Base-by-base conservation (phyloP, 169 alveolate genomes). In the Plasmodium sp. region DNA sequence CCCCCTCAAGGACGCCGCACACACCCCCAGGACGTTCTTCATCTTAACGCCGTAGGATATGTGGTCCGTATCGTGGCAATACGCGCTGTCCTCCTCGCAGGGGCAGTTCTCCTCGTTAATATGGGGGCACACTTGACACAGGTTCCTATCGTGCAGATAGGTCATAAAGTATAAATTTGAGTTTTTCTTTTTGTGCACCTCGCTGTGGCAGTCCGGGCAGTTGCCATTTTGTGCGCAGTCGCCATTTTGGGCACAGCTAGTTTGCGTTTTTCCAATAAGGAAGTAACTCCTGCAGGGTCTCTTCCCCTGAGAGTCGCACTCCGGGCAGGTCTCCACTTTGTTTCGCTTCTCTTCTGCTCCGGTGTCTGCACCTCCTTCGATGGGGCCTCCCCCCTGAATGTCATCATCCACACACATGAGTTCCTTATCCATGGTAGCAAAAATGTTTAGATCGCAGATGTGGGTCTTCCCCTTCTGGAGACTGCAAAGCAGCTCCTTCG, bases 51-150 rank as follows among this genome's bases (percentile, higher is more conserved):
- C 41, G 54, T 71, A 84, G 34, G 75, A 71, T 84, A 84, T 84
- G 45, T 84, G 92, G 75, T 84, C 92, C 31, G 92, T 71, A 6
- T 84, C 71, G 34, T 84, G 92, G 9, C 92, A 84, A 72, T 84
- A 84, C 45, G 36, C 75, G 31, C 79, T 72, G 16, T 31, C 54
- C 48, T 14, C 51, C 31, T 84, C 84, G 36, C 92, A 84, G 5
- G 72, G 27, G 39, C 92, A 84, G 1, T 31, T 67, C 6, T 36
- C 83, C 41, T 84, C 92, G 54, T 84, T 72, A 41, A 84, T 84
- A 1, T 6, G 33, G 10, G 81, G 81, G 27, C 92, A 84, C 34
- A 84, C 92, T 71, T 22, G 34, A 22, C 92, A 84, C n/a, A 84
- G 31, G 18, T 84, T 84, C 36, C 33, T 84, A 7, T 84, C 83